Percentiles rank a stretch among this genome's conserved stretches.
These are phyloP conservation scores for Tephrocybe sp. DNA, from an alignment of 768 basidiomycete species.

Conservation along the genomic window DNA sequence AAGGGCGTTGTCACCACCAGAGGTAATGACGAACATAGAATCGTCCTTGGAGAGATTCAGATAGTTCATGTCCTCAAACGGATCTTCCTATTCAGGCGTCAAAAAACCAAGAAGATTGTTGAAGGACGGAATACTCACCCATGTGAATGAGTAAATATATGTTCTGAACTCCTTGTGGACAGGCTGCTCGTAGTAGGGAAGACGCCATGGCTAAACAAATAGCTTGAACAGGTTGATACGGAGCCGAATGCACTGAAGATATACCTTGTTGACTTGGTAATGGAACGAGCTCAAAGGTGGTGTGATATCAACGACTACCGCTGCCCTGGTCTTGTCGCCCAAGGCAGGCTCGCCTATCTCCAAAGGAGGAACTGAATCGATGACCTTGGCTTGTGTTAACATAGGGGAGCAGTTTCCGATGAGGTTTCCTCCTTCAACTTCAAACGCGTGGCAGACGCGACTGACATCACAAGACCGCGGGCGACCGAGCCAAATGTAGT, in stretches of 20 bases:
- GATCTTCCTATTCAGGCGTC: slow-evolving; percentile 54
- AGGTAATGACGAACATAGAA: slow-evolving; percentile 70
- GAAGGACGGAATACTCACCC: slow-evolving; percentile 29
- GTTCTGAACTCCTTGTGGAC: slow-evolving; percentile 66
- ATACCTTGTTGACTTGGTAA: slow-evolving; percentile 52
- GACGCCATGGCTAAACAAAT: slow-evolving; percentile 49
- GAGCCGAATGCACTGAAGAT: slow-evolving; percentile 1
- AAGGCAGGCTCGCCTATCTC: slow-evolving; percentile 40
- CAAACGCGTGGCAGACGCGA: slow-evolving; percentile 54
- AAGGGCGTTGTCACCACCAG: slow-evolving; percentile 77
- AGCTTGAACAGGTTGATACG: slow-evolving; percentile 1
- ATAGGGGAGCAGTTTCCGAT: slow-evolving; percentile 48
- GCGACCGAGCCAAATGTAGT: slow-evolving; percentile 76
- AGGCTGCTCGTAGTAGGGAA: slow-evolving; percentile 69
- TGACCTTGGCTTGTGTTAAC: slow-evolving; percentile 31
- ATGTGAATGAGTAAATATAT: slow-evolving; percentile 65
- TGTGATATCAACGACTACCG: slow-evolving; percentile 43
- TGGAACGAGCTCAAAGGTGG: slow-evolving; percentile 62
- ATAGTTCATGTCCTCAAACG: slow-evolving; percentile 66
- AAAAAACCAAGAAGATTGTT: background rate
- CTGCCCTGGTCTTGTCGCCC: slow-evolving; percentile 17
- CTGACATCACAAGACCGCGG: slow-evolving; percentile 61
- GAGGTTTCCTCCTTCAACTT: slow-evolving; percentile 60
- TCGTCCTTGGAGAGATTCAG: slow-evolving; percentile 59
- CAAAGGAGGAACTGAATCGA: slow-evolving; percentile 35